phyloP scores from a whole-genome alignment of 2,329 filamentous ascomycete species.

The Colletotrichum tropicale region DNA sequence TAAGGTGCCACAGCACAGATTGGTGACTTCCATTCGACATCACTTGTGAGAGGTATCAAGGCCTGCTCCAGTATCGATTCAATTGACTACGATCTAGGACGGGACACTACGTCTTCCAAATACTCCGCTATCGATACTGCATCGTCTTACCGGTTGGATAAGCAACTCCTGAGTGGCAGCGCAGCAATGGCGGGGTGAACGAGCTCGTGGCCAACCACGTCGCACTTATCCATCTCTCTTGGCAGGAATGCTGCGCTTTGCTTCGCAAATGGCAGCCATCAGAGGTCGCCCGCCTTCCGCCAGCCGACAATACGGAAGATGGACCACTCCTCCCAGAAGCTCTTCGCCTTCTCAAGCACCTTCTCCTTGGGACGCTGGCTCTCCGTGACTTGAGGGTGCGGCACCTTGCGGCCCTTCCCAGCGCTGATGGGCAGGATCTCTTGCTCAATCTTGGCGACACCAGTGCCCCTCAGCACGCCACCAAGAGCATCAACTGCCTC shows the following conservation, averaged over 20 bases:
- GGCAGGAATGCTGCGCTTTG: neutral
- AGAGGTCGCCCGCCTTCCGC: neutral
- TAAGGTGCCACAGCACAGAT: neutral
- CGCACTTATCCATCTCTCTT: neutral
- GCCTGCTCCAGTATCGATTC: neutral
- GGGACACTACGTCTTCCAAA: neutral
- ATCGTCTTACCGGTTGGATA: neutral
- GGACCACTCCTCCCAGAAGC: neutral
- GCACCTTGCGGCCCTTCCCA: neutral
- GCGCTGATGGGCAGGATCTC: neutral
- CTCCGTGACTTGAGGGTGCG: neutral
- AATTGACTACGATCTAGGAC: neutral
- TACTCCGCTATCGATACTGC: neutral
- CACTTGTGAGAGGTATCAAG: neutral
- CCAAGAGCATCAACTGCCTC: neutral
- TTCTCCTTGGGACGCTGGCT: neutral
- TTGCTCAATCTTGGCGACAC: neutral
- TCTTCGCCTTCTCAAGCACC: neutral
- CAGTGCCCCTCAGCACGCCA: neutral
- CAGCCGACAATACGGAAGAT: neutral
- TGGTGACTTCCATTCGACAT: neutral
- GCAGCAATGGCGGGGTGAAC: neutral
- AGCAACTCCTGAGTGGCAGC: neutral
- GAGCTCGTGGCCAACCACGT: neutral
- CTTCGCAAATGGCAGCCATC: neutral